Conservation (phyloP, 1,284 basidiomycete species). For the Ganoderma lucidum region DNA sequence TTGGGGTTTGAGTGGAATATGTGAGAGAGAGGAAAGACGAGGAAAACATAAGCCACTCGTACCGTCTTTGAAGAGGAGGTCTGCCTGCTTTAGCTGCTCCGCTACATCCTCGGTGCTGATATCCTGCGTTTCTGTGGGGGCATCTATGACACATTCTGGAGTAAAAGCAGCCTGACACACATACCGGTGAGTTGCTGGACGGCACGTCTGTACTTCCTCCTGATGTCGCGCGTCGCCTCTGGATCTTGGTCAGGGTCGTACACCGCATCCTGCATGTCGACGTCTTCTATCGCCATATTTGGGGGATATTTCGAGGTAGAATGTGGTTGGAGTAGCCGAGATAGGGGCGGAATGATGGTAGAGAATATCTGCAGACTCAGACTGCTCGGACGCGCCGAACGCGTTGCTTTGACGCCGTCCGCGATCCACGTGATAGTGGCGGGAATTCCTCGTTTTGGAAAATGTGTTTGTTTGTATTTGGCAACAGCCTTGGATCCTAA, state of each 20-base stretch:
- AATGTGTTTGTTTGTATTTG: neutral
- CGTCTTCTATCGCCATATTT: conserved; percentile 21
- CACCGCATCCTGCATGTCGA: conserved; percentile 31
- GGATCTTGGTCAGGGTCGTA: conserved; percentile 86
- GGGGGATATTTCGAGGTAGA: neutral
- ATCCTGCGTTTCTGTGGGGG: conserved; percentile 48
- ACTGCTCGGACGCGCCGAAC: conserved; percentile 8
- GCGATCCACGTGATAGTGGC: conserved; percentile 7
- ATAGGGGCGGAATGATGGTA: too few relatives aligned
- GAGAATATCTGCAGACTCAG: neutral
- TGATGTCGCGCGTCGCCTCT: conserved; percentile 73
- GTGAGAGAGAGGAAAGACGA: neutral
- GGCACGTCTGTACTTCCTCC: conserved; percentile 75
- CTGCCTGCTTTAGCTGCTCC: conserved; percentile 60
- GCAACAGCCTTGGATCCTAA: neutral
- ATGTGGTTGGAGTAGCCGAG: neutral
- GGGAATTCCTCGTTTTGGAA: neutral
- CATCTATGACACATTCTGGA: too few relatives aligned
- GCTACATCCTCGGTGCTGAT: conserved; percentile 63
- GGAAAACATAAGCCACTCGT: neutral
- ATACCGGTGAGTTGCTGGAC: conserved; percentile 69
- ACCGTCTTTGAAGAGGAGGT: conserved; percentile 72
- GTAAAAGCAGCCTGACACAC: conserved; percentile 12
- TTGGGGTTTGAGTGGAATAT: neutral
- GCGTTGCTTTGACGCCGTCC: conserved; percentile 7